Evolutionary conservation across 1,284 basidiomycete genomes (phyloP).

Genomic region (Melampsora medusae): DNA sequence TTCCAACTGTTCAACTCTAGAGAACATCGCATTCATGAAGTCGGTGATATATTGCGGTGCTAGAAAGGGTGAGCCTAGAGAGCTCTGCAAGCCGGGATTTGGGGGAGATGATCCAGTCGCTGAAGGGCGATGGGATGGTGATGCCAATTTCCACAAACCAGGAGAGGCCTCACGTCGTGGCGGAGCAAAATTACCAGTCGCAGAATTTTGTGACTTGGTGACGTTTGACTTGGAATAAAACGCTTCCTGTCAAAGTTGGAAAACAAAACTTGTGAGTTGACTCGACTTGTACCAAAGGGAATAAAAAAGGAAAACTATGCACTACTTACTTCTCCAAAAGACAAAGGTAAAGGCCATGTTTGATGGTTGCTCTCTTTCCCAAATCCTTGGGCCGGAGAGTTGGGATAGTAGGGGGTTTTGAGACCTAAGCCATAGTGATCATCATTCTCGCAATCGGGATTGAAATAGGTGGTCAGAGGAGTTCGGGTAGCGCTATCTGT

Average conservation of each 20-base stretch:
- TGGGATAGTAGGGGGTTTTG: slow-evolving; percentile 9
- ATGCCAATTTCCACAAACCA: slow-evolving; percentile 21
- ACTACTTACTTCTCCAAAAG: slow-evolving; percentile 40
- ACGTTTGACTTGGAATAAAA: slow-evolving; percentile 45
- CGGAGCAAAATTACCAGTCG: not conserved
- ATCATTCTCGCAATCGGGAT: not conserved
- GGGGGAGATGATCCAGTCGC: slow-evolving; percentile 15
- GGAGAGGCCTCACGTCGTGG: slow-evolving; percentile 16
- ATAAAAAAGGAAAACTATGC: not conserved
- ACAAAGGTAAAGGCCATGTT: slow-evolving; percentile 33
- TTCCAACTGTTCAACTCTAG: slow-evolving; percentile 41
- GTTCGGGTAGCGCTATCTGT: slow-evolving; percentile 12
- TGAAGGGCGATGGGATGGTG: slow-evolving; percentile 12
- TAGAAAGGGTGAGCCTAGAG: slow-evolving; percentile 37
- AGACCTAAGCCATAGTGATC: slow-evolving; percentile 16
- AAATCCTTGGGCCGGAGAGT: slow-evolving; percentile 7
- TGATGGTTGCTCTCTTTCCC: slow-evolving; percentile 21
- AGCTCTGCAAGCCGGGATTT: not conserved
- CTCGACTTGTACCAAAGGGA: not conserved
- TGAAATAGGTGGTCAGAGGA: not conserved
- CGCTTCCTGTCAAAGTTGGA: slow-evolving; percentile 20
- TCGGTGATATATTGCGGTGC: slow-evolving; percentile 21
- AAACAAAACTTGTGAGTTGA: not conserved
- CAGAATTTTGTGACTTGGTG: slow-evolving; percentile 24
- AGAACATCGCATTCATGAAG: slow-evolving; percentile 33